These are phyloP conservation scores for Colletotrichum godetiae DNA, from an alignment of 2,329 filamentous ascomycete species.

Conservation along the genomic window DNA sequence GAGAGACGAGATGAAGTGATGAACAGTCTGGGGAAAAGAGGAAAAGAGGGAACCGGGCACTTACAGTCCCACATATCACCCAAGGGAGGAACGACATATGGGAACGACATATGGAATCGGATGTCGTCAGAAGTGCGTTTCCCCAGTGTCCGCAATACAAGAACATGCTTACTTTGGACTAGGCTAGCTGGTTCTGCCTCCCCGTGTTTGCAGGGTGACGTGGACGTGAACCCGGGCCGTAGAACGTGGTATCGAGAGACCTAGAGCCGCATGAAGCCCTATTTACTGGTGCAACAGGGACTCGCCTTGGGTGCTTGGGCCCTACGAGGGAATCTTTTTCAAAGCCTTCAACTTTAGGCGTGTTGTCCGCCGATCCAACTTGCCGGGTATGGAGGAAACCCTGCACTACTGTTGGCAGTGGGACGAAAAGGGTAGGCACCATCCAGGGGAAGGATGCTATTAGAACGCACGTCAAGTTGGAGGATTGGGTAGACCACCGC, in stretches of 20 bases:
- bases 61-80: background rate
- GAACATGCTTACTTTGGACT: conserved; percentile 2
- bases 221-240: conserved; percentile 23
- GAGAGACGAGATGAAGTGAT: conserved; percentile 9
- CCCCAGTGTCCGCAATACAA: background rate
- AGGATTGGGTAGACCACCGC: background rate
- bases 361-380: background rate
- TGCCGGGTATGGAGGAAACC: background rate
- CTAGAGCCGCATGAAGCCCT: conserved; percentile 12
- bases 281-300: background rate
- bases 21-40: conserved; percentile 8
- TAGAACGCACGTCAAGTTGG: background rate
- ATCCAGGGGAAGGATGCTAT: background rate
- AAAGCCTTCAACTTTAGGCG: background rate
- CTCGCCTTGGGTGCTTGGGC: background rate
- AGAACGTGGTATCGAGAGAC: conserved; percentile 4
- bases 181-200: background rate
- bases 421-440: background rate
- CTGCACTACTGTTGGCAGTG: background rate
- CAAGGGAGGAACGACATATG: background rate
- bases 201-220: background rate
- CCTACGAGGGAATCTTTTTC: too few species aligned
- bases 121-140: background rate
- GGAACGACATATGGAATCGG: conserved; percentile 4
- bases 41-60: conserved; percentile 2